Evolutionary conservation across 345 rosid species (phyloP).

Genomic region (Corymbia maculata): DNA sequence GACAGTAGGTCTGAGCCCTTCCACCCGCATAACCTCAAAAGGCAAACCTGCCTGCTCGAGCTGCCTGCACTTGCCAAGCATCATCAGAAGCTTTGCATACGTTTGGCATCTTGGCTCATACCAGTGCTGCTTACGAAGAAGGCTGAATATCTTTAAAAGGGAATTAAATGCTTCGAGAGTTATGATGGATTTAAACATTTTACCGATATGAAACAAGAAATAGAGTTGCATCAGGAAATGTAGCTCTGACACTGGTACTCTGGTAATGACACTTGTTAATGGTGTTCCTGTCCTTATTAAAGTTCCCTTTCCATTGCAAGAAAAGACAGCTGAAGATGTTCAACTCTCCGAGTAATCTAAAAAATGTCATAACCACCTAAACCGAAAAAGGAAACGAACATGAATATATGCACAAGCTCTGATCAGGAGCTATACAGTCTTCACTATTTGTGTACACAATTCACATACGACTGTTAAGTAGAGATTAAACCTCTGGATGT

Average conservation of each 20-base stretch:
- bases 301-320: not conserved
- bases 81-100: conserved; percentile 54
- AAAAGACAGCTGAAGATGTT: not conserved
- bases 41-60: conserved; percentile 60
- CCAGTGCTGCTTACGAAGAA: conserved; percentile 76
- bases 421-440: not conserved
- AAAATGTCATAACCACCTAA: not conserved
- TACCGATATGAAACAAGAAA: not conserved
- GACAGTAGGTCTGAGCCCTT: conserved; percentile 60
- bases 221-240: not conserved
- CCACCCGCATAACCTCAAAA: conserved; percentile 54
- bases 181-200: not conserved
- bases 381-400: not conserved
- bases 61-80: conserved; percentile 69
- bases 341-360: not conserved
- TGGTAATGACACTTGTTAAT: not conserved
- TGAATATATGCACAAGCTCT: accelerated
- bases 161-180: not conserved
- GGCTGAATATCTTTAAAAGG: conserved; percentile 43
- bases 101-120: conserved; percentile 68
- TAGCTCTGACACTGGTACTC: not conserved
- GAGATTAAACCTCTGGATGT: not conserved
- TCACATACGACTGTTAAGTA: not conserved
- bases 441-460: not conserved
- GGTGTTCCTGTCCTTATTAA: not conserved